Conservation (phyloP, 768 basidiomycete genomes). For the Lyophyllum decastes region DNA sequence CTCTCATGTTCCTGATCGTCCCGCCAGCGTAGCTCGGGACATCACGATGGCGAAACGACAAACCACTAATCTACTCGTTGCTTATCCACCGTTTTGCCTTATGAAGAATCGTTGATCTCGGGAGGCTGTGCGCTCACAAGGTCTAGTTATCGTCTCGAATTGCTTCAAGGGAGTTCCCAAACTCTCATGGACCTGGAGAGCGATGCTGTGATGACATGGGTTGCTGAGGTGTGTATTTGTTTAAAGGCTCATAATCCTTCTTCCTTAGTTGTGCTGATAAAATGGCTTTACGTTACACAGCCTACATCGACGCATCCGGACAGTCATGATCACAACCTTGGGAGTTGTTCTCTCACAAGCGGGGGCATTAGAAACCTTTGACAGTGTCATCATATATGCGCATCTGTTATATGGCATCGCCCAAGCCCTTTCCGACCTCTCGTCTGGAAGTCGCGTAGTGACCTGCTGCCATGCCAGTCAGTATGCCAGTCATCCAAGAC, state of each 20-base stretch:
- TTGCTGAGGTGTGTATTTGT: not conserved
- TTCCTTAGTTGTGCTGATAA: not conserved
- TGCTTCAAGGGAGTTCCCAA: no score
- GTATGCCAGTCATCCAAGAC: not conserved
- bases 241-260: not conserved
- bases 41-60: no score
- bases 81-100: no score
- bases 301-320: not conserved
- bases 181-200: no score
- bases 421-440: not conserved
- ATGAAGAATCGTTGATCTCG: no score
- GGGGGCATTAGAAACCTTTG: not conserved
- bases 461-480: not conserved
- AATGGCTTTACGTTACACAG: not conserved
- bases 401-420: not conserved
- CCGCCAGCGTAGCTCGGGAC: no score
- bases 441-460: not conserved
- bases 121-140: no score
- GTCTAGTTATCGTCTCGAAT: no score
- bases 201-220: not conserved
- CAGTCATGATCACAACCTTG: no score
- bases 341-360: no score
- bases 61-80: no score
- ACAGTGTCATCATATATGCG: not conserved
- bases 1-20: no score